Percentiles rank a stretch among this genome's conserved stretches.
These are phyloP conservation scores for Tubosaeta sp. DNA, from an alignment of 768 basidiomycete genomes.

Conservation along the genomic window DNA sequence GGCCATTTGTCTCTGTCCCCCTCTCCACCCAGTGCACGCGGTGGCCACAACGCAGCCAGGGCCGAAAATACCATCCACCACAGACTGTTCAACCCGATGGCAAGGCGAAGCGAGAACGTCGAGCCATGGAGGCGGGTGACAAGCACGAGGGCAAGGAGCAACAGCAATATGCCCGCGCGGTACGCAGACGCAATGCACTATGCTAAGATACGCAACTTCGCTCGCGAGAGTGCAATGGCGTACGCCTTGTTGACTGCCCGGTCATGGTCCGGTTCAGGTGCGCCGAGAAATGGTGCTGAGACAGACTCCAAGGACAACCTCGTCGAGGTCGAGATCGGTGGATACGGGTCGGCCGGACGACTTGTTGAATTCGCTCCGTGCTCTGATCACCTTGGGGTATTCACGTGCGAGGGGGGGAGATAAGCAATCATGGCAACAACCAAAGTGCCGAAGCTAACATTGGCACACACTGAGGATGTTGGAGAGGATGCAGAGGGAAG, in stretches of 20 bases:
- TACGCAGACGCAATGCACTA: constrained; percentile 53
- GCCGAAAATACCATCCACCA: too few species aligned
- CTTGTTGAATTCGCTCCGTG: too few species aligned
- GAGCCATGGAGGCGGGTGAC: constrained; percentile 70
- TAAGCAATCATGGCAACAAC: constrained; percentile 54
- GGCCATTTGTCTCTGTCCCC: constrained; percentile 34
- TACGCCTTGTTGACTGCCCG: constrained; percentile 48
- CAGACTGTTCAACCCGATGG: constrained; percentile 58
- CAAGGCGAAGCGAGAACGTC: constrained; percentile 74
- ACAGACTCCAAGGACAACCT: too few species aligned
- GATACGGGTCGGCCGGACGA: constrained; percentile 18
- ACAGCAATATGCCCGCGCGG: constrained; percentile 70
- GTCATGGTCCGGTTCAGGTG: constrained; percentile 3
- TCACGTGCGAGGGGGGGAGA: constrained; percentile 20
- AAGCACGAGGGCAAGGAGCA: constrained; percentile 63
- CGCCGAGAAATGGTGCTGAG: too few species aligned
- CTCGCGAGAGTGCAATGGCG: too few species aligned
- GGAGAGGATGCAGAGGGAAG: too few species aligned
- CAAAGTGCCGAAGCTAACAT: too few species aligned
- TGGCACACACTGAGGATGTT: too few species aligned
- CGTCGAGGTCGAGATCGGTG: not conserved
- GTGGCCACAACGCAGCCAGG: constrained; percentile 53
- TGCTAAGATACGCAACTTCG: constrained; percentile 38
- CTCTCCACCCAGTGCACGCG: not conserved
- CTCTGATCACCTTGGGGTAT: too few species aligned